phyloP scores from a whole-genome alignment of 306 rosid genomes.

The Canavalia gladiata region DNA sequence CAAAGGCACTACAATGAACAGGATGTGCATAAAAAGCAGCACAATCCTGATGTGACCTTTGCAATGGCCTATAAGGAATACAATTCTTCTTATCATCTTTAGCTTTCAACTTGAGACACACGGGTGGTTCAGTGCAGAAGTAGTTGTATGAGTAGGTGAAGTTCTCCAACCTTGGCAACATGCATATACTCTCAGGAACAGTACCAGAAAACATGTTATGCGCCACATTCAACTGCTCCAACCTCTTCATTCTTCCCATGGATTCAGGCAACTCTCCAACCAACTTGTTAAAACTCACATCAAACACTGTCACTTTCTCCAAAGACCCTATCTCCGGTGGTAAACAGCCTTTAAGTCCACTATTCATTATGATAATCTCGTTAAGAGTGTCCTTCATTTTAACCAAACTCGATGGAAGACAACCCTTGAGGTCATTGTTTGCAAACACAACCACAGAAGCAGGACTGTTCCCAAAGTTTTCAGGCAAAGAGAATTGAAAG shows the following conservation, averaged over 20 bases:
- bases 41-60: conserved; percentile 69
- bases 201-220: conserved; percentile 70
- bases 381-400: conserved; percentile 71
- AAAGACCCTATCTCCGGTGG: conserved; percentile 67
- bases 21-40: conserved; percentile 58
- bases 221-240: conserved; percentile 83
- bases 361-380: conserved; percentile 69
- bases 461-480: conserved; percentile 65
- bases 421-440: conserved; percentile 66
- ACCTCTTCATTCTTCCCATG: conserved; percentile 65
- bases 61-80: conserved; percentile 71
- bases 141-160: conserved; percentile 80
- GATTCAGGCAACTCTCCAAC: conserved; percentile 79
- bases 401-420: conserved; percentile 68
- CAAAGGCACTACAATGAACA: conserved; percentile 65
- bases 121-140: conserved; percentile 63
- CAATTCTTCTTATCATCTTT: conserved; percentile 76
- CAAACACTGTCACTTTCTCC: conserved; percentile 71
- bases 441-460: conserved; percentile 83
- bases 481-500: conserved; percentile 65
- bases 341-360: conserved; percentile 79
- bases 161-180: conserved; percentile 74
- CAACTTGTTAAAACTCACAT: conserved; percentile 67
- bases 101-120: conserved; percentile 63
- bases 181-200: conserved; percentile 71